phyloP scores from a whole-genome alignment of 106 monocot genomes.

The Hemerocallis citrina region DNA sequence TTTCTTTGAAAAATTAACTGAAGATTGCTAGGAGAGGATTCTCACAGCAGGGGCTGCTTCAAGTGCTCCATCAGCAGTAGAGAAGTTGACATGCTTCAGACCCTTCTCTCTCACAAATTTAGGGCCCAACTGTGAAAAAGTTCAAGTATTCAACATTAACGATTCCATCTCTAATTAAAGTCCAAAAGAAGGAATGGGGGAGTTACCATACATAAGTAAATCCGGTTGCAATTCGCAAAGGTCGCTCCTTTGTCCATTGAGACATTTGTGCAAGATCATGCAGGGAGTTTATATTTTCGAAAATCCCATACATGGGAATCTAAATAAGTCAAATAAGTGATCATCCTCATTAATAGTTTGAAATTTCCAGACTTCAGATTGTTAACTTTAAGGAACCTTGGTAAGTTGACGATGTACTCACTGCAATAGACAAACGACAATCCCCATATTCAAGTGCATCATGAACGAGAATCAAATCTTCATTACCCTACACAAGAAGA shows the following conservation, averaged over 20 bases:
- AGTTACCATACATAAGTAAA: slow-evolving; percentile 61
- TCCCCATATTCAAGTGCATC: slow-evolving; percentile 82
- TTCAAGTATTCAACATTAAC: not conserved
- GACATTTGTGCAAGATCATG: slow-evolving; percentile 75
- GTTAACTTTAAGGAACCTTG: not conserved
- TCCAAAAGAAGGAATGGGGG: slow-evolving; percentile 1
- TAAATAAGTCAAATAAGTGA: slow-evolving; percentile 17
- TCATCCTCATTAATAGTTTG: slow-evolving; percentile 3
- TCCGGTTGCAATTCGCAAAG: slow-evolving; percentile 81
- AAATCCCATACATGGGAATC: slow-evolving; percentile 95
- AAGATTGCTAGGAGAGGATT: not conserved
- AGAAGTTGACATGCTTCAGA: slow-evolving; percentile 65
- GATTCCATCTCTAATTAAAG: not conserved
- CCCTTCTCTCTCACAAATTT: slow-evolving; percentile 85
- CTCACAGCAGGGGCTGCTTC: slow-evolving; percentile 96
- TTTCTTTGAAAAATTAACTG: not conserved
- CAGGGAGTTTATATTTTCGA: slow-evolving; percentile 84
- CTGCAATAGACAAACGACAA: slow-evolving; percentile 91
- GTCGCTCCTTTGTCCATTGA: slow-evolving; percentile 83
- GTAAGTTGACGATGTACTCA: slow-evolving; percentile 26
- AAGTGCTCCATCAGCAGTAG: slow-evolving; percentile 93
- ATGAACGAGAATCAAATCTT: slow-evolving; percentile 81
- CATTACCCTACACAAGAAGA: slow-evolving; percentile 45
- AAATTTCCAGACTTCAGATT: not conserved
- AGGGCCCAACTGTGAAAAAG: slow-evolving; percentile 49